Evolutionary conservation across 169 alveolate genomes (phyloP).

Genomic region (Plasmodium yoelii): DNA sequence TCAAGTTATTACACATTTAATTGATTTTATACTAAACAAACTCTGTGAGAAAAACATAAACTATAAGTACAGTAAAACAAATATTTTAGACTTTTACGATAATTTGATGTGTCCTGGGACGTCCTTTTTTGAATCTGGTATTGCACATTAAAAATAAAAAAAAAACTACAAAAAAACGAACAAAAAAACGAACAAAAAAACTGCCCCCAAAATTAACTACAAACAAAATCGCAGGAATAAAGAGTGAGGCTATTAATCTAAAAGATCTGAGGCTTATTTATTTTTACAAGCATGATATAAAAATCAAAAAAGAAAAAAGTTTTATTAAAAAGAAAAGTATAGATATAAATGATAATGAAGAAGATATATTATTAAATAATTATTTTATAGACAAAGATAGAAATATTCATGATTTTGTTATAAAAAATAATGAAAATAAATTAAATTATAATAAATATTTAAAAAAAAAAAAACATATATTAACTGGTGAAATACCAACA

Average conservation of each 20-base stretch:
- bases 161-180: background rate
- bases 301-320: slow-evolving; percentile 32
- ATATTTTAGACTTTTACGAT: slow-evolving; percentile 51
- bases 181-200: too few species aligned
- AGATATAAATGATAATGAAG: background rate
- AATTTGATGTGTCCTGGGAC: slow-evolving; percentile 18
- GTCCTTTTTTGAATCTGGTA: slow-evolving; percentile 71
- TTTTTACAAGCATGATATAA: slow-evolving; percentile 45
- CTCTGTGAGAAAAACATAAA: slow-evolving; percentile 45
- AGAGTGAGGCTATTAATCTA: slow-evolving; percentile 35
- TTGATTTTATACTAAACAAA: slow-evolving; percentile 28
- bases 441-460: background rate
- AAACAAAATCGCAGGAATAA: too few species aligned
- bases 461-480: slow-evolving; percentile 4
- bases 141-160: background rate
- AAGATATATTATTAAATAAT: background rate
- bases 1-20: slow-evolving; percentile 34
- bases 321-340: slow-evolving; percentile 16
- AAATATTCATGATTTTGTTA: slow-evolving; percentile 6
- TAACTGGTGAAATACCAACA: slow-evolving; percentile 31
- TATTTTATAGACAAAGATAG: background rate
- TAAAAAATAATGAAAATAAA: background rate
- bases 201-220: too few species aligned
- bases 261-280: slow-evolving; percentile 54
- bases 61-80: slow-evolving; percentile 15